These are phyloP conservation scores for Russula abietina DNA, from an alignment of 768 basidiomycete species.

Conservation along the genomic window DNA sequence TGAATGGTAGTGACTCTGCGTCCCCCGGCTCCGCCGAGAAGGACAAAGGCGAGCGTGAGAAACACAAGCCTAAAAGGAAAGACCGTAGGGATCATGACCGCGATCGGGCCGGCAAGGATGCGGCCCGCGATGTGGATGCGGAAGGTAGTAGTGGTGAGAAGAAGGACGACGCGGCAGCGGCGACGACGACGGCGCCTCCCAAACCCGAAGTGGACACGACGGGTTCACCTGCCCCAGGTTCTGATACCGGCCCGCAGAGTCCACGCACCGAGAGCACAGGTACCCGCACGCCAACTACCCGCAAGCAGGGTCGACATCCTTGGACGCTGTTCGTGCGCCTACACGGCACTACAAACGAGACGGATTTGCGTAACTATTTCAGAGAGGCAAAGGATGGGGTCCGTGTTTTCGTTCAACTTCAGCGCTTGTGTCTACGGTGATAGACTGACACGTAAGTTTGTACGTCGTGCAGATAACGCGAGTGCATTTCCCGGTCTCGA, in stretches of 20 bases:
- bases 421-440: not conserved
- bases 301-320: constrained; percentile 60
- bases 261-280: constrained; percentile 49
- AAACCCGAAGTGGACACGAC: constrained; percentile 13
- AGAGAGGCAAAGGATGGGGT: constrained; percentile 64
- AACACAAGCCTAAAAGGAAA: constrained; percentile 55
- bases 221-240: constrained; percentile 30
- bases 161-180: constrained; percentile 31
- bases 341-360: constrained; percentile 47
- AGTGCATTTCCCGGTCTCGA: constrained; percentile 50
- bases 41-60: constrained; percentile 35
- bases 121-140: constrained; percentile 1
- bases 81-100: constrained; percentile 54
- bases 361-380: constrained; percentile 71
- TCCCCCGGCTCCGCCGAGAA: constrained; percentile 22
- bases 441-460: constrained; percentile 1
- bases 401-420: constrained; percentile 29
- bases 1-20: constrained; percentile 35
- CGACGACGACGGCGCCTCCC: constrained; percentile 31
- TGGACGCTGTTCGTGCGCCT: constrained; percentile 84
- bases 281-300: constrained; percentile 63
- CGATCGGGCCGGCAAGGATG: constrained; percentile 42
- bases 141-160: constrained; percentile 30
- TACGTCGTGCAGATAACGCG: constrained; percentile 51
- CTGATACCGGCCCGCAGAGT: constrained; percentile 39